phyloP scores from a whole-genome alignment of 495 filamentous ascomycete species.

The Podospora pseudopauciseta region DNA sequence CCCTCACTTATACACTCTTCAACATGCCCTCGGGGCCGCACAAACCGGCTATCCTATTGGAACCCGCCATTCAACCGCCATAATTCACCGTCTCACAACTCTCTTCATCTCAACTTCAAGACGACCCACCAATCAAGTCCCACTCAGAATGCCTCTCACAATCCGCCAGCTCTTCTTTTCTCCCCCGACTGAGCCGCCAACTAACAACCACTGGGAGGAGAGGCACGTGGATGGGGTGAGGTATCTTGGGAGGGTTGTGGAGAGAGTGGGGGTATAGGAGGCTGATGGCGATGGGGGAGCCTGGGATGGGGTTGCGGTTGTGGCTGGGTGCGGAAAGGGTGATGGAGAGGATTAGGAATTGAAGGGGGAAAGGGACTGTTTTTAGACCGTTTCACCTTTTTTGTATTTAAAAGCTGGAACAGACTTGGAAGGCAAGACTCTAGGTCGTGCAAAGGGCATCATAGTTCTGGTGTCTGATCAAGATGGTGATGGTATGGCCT shows the following conservation, averaged over 20 bases:
- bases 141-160: neutral
- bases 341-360: neutral
- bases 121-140: neutral
- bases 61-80: neutral
- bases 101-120: neutral
- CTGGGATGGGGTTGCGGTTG: constrained; percentile 29
- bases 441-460: no score
- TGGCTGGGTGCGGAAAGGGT: constrained; percentile 22
- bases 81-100: neutral
- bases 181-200: no score
- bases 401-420: no score
- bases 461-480: no score
- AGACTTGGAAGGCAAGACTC: no score
- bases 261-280: constrained; percentile 40
- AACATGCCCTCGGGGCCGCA: neutral
- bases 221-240: constrained; percentile 42
- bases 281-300: constrained; percentile 48
- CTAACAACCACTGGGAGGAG: constrained; percentile 30
- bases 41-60: neutral
- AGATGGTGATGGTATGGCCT: no score
- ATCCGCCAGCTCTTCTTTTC: neutral
- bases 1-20: neutral
- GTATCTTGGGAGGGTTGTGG: constrained; percentile 44
- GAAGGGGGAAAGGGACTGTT: neutral
- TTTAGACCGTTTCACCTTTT: no score